Base-by-base conservation (phyloP, 129 eudicot species). In the Chrysanthemum lavandulifolium region DNA sequence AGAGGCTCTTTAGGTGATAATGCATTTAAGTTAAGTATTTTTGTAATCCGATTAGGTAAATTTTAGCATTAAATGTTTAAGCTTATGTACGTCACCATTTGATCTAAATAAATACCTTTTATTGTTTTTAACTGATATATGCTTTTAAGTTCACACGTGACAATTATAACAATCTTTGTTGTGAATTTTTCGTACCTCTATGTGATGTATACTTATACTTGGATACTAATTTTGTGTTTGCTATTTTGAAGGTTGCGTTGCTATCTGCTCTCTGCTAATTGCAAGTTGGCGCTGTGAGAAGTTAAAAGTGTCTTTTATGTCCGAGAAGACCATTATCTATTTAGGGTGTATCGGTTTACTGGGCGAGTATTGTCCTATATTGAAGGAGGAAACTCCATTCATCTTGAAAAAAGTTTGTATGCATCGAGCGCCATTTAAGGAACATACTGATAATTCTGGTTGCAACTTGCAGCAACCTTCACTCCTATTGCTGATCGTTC, bases 341-440 rank as follows among this genome's bases (percentile, higher is more conserved):
- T 72, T 86, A 77, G 84, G 86, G 86, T 80, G 72, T 61, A 73
- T 89, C 71, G 93, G 96, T 82, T 80, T 86, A 86, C 86, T 89
- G 74, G 93, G 93, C 69, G 88, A 89, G 64, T 86, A 89, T 76
- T 84, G 88, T 73, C 92, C 92, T 60, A 78, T 76, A 40, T 76
- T 81, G 13, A 82, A 57, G 71, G 80, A 82, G 87, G 76, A 80
- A 23, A 71, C 70, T 73, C 96, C 87, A 10, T 52, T 33, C 40
- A 67, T 80, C 50, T 67, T 65, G 9, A 65, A 53, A 19, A 51
- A 64, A 58, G 33, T 80, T 77, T 90, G 90, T 73, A 90, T 90
- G 94, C 93, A 74, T 85, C 88, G 83, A 62, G 80, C 56, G 70
- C 73, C 83, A 66, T 62, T 56, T 50, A 77, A 80, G 80, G 81